Percentiles rank a stretch among this genome's conserved stretches.
phyloP scores from a whole-genome alignment of 208 protist species.

The Crithidia sp. region DNA sequence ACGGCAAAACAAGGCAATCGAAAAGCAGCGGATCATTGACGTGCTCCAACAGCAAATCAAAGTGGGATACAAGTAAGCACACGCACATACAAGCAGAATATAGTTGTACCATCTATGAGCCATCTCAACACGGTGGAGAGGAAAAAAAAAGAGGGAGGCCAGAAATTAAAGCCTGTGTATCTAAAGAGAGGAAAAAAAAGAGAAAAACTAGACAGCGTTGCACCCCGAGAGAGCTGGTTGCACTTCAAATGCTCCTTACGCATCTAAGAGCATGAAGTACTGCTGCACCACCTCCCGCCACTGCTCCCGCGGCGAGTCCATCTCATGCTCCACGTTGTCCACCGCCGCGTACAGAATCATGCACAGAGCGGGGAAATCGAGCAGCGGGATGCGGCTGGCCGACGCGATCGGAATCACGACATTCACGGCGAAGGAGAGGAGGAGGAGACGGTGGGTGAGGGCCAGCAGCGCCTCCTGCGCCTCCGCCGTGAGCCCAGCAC shows the following conservation, averaged over 20 bases:
- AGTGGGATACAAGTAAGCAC: too few relatives aligned
- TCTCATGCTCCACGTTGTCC: slow-evolving; percentile 14
- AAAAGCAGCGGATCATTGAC: too few relatives aligned
- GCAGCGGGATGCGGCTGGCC: slow-evolving; percentile 43
- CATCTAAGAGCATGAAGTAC: slow-evolving; percentile 51
- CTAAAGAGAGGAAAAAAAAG: slow-evolving; percentile 13
- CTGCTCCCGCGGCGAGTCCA: slow-evolving; percentile 27
- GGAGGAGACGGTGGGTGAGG: slow-evolving; percentile 29
- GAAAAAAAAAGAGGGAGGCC: neutral
- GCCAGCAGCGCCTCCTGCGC: slow-evolving; percentile 6
- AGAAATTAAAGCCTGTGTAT: slow-evolving; percentile 5
- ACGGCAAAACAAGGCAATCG: too few relatives aligned
- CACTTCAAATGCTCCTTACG: neutral
- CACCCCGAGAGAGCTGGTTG: neutral
- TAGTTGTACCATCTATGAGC: neutral
- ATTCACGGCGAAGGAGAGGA: slow-evolving; percentile 66
- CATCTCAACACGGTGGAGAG: neutral
- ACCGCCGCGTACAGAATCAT: slow-evolving; percentile 65
- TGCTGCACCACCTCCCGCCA: slow-evolving; percentile 55
- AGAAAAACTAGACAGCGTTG: slow-evolving; percentile 4
- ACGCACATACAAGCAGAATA: neutral
- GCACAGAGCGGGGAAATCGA: slow-evolving; percentile 69
- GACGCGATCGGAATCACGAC: slow-evolving; percentile 60
- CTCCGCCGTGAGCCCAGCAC: neutral
- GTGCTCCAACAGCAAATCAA: too few relatives aligned